A percentile compares a stretch with the other conserved stretches of the same genome.
phyloP scores from a whole-genome alignment of 495 filamentous ascomycete genomes.

The Thozetella sp. region DNA sequence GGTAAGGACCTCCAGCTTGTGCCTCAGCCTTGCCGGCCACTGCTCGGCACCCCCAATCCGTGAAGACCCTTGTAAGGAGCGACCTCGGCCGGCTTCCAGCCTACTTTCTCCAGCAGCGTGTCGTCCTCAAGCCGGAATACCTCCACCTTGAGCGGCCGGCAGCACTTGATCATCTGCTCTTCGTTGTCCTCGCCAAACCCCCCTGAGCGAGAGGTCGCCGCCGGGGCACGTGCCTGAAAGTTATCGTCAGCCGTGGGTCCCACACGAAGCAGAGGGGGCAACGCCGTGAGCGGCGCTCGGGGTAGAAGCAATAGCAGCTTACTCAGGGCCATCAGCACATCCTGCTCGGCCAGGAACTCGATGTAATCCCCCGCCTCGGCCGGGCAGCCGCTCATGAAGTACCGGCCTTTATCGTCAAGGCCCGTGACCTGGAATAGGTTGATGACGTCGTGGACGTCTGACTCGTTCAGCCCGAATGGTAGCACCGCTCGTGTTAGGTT shows the following conservation, averaged over 20 bases:
- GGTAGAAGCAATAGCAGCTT: slow-evolving; percentile 45
- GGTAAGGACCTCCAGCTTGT: no score
- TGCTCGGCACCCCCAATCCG: no score
- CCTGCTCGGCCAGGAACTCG: slow-evolving; percentile 78
- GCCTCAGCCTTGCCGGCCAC: no score
- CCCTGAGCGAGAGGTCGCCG: slow-evolving; percentile 74
- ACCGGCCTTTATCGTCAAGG: slow-evolving; percentile 68
- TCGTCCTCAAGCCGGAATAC: slow-evolving; percentile 62
- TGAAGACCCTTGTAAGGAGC: slow-evolving; percentile 68
- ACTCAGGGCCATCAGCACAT: slow-evolving; percentile 74
- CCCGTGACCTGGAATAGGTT: slow-evolving; percentile 85
- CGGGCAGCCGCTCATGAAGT: slow-evolving; percentile 76
- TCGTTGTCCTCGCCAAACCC: slow-evolving; percentile 70
- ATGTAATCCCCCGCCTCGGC: slow-evolving; percentile 67
- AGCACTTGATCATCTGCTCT: slow-evolving; percentile 69
- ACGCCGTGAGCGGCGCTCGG: slow-evolving; percentile 23
- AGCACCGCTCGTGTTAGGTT: slow-evolving; percentile 75
- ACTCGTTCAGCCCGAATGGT: slow-evolving; percentile 67
- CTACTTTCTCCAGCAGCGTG: slow-evolving; percentile 44
- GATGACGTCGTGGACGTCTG: slow-evolving; percentile 79
- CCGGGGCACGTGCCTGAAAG: slow-evolving; percentile 44
- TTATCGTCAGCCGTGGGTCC: slow-evolving; percentile 16
- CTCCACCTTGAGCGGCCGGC: slow-evolving; percentile 72
- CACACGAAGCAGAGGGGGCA: background rate
- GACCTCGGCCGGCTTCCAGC: slow-evolving; percentile 60